Conservation (phyloP, 352 stramenopile species). For the Phytophthora sp. region DNA sequence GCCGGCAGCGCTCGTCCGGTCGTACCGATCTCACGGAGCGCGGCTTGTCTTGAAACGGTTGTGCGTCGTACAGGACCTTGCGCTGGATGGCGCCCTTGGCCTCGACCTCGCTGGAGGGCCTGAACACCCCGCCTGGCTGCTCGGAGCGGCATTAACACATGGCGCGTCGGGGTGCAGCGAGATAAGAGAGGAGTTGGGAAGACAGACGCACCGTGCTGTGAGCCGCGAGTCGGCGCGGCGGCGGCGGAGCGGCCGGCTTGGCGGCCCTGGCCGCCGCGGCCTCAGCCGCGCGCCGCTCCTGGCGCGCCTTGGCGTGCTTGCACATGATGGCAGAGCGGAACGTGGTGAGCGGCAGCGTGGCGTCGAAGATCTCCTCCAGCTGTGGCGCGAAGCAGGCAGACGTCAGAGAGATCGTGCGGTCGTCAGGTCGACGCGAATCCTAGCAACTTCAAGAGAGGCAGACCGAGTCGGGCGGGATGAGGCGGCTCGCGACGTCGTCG, state of each 20-base stretch:
- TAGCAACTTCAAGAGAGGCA: slow-evolving; percentile 25
- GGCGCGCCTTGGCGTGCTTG: slow-evolving; percentile 67
- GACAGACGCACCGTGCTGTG: slow-evolving; percentile 15
- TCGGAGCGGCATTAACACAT: slow-evolving; percentile 3
- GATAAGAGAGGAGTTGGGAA: slow-evolving; percentile 5
- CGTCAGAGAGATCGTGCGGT: slow-evolving; percentile 25
- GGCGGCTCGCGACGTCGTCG: slow-evolving; percentile 52
- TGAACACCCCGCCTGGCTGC: slow-evolving; percentile 52
- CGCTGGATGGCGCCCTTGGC: slow-evolving; percentile 66
- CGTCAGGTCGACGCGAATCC: slow-evolving; percentile 33
- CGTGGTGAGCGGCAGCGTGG: slow-evolving; percentile 51
- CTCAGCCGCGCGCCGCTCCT: slow-evolving; percentile 11
- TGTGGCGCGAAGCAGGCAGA: slow-evolving; percentile 28
- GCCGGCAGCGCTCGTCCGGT: slow-evolving; percentile 1
- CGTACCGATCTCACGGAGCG: slow-evolving; percentile 45
- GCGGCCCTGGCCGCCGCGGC: neutral
- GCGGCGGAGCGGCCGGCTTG: too few relatives aligned
- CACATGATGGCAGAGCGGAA: slow-evolving; percentile 71
- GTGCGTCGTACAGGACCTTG: slow-evolving; percentile 57
- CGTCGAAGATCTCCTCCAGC: slow-evolving; percentile 69
- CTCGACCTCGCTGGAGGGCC: slow-evolving; percentile 46
- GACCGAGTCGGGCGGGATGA: slow-evolving; percentile 63
- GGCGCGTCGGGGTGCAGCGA: neutral
- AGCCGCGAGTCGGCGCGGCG: too few relatives aligned
- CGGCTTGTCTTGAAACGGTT: slow-evolving; percentile 51